A percentile compares a stretch with the other conserved stretches of the same genome.
Evolutionary conservation across 768 basidiomycete species (phyloP).

Genomic region (Tylopilus vinaceipallidus): DNA sequence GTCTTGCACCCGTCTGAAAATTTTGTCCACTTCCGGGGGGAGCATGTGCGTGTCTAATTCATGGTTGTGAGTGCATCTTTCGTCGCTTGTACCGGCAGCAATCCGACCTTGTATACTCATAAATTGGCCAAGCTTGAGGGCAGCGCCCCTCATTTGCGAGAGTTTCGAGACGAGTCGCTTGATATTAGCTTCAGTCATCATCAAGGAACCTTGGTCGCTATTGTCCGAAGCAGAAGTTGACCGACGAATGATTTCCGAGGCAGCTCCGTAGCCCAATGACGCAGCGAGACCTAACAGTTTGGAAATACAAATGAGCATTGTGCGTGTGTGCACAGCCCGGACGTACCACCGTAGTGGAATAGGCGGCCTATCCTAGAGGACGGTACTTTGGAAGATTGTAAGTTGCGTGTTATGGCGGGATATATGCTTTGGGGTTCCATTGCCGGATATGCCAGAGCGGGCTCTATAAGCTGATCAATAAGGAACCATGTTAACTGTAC

Average conservation of each 20-base stretch:
- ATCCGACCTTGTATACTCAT: constrained; percentile 87
- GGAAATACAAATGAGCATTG: neutral
- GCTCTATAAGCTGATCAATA: constrained; percentile 7
- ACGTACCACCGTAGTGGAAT: constrained; percentile 90
- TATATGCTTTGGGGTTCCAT: neutral
- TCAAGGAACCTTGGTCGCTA: constrained; percentile 46
- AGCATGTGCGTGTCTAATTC: constrained; percentile 79
- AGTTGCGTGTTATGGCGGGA: constrained; percentile 34
- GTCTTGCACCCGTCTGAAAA: constrained; percentile 90
- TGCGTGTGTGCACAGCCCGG: neutral
- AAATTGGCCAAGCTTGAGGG: constrained; percentile 95
- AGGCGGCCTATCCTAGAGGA: constrained; percentile 85
- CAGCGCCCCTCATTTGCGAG: constrained; percentile 95
- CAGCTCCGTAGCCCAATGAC: constrained; percentile 85
- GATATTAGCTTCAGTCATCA: constrained; percentile 91
- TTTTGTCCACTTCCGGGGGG: constrained; percentile 82
- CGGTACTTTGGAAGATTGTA: constrained; percentile 86
- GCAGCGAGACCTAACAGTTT: constrained; percentile 76
- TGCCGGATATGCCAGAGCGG: neutral
- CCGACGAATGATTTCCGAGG: constrained; percentile 79
- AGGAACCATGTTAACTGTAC: neutral
- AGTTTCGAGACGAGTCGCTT: constrained; percentile 87
- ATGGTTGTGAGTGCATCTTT: neutral
- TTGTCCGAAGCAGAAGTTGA: constrained; percentile 42
- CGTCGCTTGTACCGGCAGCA: neutral